Conservation (phyloP, 2,329 filamentous ascomycete genomes). For the Calycina herbarum region DNA sequence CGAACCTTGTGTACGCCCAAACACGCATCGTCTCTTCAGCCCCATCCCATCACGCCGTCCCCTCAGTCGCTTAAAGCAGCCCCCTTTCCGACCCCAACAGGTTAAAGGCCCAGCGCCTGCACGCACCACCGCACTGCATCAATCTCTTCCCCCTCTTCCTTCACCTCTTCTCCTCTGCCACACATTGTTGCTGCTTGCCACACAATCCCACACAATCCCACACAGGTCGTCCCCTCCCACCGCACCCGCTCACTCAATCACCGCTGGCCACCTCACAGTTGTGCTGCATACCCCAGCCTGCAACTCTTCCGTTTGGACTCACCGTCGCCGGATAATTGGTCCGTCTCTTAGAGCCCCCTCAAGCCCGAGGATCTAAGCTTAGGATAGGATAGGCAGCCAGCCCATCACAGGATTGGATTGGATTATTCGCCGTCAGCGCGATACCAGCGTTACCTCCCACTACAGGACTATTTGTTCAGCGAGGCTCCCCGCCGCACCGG, state of each 20-base stretch:
- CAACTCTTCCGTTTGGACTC: slow-evolving; percentile 26
- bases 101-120: slow-evolving; percentile 2
- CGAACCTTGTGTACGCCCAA: neutral
- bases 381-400: slow-evolving; percentile 13
- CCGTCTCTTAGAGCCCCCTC: slow-evolving; percentile 3
- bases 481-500: slow-evolving; percentile 26
- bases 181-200: slow-evolving; percentile 14
- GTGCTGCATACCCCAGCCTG: slow-evolving; percentile 14
- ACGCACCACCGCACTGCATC: neutral
- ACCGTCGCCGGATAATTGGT: slow-evolving; percentile 31
- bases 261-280: slow-evolving; percentile 18
- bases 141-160: neutral
- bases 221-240: slow-evolving; percentile 11
- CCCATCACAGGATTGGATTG: slow-evolving; percentile 4
- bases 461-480: slow-evolving; percentile 33
- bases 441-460: slow-evolving; percentile 7
- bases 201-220: slow-evolving; percentile 9
- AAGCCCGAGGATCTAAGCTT: slow-evolving; percentile 1
- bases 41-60: neutral
- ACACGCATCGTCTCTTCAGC: neutral
- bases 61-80: neutral
- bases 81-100: neutral
- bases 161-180: slow-evolving; percentile 6
- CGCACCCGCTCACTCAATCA: slow-evolving; percentile 14
- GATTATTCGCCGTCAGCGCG: neutral